Evolutionary conservation across 2,329 filamentous ascomycete genomes (phyloP).

Genomic region (Xylaria sp.): DNA sequence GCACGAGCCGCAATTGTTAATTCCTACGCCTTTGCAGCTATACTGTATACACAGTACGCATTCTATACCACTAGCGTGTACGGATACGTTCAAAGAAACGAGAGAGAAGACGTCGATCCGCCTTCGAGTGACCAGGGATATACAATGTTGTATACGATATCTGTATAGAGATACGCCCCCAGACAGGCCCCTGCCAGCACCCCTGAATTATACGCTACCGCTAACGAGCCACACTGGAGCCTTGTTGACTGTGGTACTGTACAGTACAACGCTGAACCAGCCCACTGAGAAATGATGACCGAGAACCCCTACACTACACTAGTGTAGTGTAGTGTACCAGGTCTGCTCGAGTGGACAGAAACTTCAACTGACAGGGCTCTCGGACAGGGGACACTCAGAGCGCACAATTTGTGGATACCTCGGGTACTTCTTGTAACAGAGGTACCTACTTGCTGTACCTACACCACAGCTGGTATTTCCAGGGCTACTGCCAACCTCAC

Average conservation of each 20-base stretch:
- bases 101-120: slow-evolving; percentile 25
- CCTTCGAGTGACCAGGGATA: slow-evolving; percentile 28
- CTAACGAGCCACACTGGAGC: slow-evolving; percentile 43
- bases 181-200: slow-evolving; percentile 26
- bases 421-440: neutral
- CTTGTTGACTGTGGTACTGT: slow-evolving; percentile 40
- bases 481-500: neutral
- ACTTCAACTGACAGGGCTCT: slow-evolving; percentile 25
- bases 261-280: slow-evolving; percentile 41
- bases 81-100: slow-evolving; percentile 14
- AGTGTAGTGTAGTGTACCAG: slow-evolving; percentile 10
- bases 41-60: slow-evolving; percentile 20
- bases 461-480: neutral
- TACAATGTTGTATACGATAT: slow-evolving; percentile 32
- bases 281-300: slow-evolving; percentile 36
- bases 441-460: neutral
- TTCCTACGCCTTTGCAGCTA: neutral
- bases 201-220: slow-evolving; percentile 43
- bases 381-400: slow-evolving; percentile 13
- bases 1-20: slow-evolving; percentile 1
- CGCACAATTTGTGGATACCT: slow-evolving; percentile 7
- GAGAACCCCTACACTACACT: slow-evolving; percentile 23
- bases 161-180: slow-evolving; percentile 38
- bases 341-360: slow-evolving; percentile 24
- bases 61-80: slow-evolving; percentile 1